Conservation (phyloP, 2,329 filamentous ascomycete species). For the Lomentospora prolificans region DNA sequence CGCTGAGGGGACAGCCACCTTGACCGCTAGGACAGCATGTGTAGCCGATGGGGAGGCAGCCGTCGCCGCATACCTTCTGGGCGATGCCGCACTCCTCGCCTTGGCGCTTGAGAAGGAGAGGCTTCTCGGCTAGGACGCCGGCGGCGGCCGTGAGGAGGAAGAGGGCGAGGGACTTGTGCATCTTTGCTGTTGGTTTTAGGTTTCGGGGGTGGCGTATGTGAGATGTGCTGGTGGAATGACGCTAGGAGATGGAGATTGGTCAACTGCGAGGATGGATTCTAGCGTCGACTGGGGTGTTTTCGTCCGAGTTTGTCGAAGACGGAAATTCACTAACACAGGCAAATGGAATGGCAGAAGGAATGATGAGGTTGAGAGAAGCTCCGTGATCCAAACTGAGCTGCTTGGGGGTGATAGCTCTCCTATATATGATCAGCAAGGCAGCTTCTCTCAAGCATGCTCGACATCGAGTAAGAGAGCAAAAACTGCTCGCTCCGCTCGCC, state of each 20-base stretch:
- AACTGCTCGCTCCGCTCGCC: no score
- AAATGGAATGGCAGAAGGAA: no score
- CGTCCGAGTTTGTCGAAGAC: no score
- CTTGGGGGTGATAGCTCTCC: no score
- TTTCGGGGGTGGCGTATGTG: neutral
- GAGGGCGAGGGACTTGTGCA: conserved; percentile 29
- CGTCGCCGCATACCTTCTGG: conserved; percentile 18
- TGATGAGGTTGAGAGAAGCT: no score
- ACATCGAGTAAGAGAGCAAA: no score
- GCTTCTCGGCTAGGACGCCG: conserved; percentile 26
- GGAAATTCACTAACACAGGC: no score
- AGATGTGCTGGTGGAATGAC: neutral
- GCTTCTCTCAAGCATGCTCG: no score
- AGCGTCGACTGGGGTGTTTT: no score
- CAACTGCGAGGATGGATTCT: neutral
- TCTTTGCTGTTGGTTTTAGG: neutral
- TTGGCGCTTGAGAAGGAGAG: neutral
- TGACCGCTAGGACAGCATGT: conserved; percentile 20
- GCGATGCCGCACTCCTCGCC: conserved; percentile 2
- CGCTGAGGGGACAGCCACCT: conserved; percentile 18
- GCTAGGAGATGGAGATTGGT: neutral
- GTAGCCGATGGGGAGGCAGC: conserved; percentile 18
- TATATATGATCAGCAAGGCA: no score
- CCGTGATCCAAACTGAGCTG: no score
- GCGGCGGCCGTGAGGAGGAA: conserved; percentile 39